Percentiles rank a stretch among this genome's conserved stretches.
These are phyloP conservation scores for Mucor piriformis DNA, from an alignment of 371 early-diverging fungal species.

Conservation along the genomic window DNA sequence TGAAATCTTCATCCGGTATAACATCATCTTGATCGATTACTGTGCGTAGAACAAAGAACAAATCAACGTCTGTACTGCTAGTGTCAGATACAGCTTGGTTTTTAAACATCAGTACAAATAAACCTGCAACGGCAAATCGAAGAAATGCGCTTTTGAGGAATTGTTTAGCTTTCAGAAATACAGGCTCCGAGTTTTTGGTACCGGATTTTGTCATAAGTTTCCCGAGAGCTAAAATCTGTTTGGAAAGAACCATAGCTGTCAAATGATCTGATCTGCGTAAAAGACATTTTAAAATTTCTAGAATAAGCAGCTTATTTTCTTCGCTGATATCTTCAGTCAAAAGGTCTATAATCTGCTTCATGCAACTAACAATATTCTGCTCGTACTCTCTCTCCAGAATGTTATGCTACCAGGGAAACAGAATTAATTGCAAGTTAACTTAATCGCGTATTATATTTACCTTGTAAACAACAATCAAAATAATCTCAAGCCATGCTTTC, in stretches of 20 bases:
- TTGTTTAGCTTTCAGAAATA: slow-evolving; percentile 56
- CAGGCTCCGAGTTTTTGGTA: slow-evolving; percentile 51
- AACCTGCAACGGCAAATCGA: slow-evolving; percentile 63
- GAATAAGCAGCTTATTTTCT: slow-evolving; percentile 60
- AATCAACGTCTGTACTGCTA: slow-evolving; percentile 50
- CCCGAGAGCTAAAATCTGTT: slow-evolving; percentile 62
- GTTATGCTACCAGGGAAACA: slow-evolving; percentile 40
- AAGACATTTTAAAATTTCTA: slow-evolving; percentile 60
- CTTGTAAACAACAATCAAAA: slow-evolving; percentile 64
- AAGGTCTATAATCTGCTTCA: slow-evolving; percentile 53
- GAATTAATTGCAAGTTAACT: not conserved
- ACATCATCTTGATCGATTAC: slow-evolving; percentile 60
- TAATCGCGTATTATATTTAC: slow-evolving; percentile 18
- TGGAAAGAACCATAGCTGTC: slow-evolving; percentile 62
- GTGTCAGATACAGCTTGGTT: slow-evolving; percentile 52
- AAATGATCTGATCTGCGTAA: slow-evolving; percentile 60
- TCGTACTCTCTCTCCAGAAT: slow-evolving; percentile 47
- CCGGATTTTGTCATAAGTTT: slow-evolving; percentile 58
- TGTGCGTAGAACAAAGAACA: slow-evolving; percentile 60
- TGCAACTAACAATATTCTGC: slow-evolving; percentile 45
- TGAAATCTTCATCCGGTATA: slow-evolving; percentile 54
- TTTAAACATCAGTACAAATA: slow-evolving; percentile 68
- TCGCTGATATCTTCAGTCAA: slow-evolving; percentile 56
- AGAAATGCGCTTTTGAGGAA: slow-evolving; percentile 63
- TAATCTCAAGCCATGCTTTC: slow-evolving; percentile 60